phyloP scores from a whole-genome alignment of 2,329 filamentous ascomycete genomes.

The Fusarium mexicanum region DNA sequence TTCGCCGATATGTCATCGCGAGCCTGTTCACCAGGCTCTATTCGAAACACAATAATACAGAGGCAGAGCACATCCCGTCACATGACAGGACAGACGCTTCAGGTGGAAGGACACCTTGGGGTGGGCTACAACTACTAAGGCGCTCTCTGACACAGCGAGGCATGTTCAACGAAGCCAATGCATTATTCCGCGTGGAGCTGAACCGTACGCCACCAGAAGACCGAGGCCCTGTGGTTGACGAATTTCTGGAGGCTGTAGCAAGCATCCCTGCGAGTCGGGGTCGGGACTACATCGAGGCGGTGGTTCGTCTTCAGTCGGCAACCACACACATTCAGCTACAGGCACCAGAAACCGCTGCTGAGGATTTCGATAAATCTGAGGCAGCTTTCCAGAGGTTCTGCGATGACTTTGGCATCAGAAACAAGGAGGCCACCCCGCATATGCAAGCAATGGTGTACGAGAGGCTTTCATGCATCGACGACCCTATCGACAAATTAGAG shows the following conservation, averaged over 20 bases:
- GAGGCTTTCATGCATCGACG: neutral
- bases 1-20: neutral
- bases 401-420: neutral
- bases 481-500: neutral
- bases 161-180: neutral
- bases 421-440: neutral
- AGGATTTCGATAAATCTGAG: neutral
- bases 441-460: neutral
- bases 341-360: neutral
- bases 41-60: neutral
- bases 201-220: neutral
- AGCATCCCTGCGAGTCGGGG: neutral
- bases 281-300: neutral
- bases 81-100: neutral
- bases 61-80: neutral
- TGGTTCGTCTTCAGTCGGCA: neutral
- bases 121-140: neutral
- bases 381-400: neutral
- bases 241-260: neutral
- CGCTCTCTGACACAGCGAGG: neutral
- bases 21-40: neutral
- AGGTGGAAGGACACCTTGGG: neutral
- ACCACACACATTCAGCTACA: neutral
- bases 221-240: neutral
- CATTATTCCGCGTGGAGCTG: neutral